Evolutionary conservation across 2,329 filamentous ascomycete species (phyloP).

Genomic region (Diaporthe humulicola): DNA sequence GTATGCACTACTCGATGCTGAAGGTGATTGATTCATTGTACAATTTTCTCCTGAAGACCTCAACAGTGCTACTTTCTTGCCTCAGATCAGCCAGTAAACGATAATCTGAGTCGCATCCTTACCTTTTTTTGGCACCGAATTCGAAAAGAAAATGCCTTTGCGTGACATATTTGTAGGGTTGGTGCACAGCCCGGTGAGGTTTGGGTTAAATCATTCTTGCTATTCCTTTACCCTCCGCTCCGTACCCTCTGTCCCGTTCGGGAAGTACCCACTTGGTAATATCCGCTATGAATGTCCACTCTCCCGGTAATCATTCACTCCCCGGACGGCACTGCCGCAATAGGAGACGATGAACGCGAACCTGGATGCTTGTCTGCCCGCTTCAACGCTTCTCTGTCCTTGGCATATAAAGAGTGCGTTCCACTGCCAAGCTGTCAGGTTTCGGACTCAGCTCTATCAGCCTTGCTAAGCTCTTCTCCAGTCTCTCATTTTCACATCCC

Average conservation of each 20-base stretch:
- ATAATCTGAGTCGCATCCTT: not conserved
- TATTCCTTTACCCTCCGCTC: not conserved
- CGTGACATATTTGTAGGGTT: not conserved
- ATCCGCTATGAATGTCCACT: conserved; percentile 11
- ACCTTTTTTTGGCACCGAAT: too few species aligned
- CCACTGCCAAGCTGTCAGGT: conserved; percentile 9
- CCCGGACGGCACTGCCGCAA: conserved; percentile 17
- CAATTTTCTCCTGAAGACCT: too few species aligned
- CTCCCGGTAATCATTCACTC: not conserved
- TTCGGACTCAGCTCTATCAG: conserved; percentile 8
- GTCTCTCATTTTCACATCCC: conserved; percentile 18
- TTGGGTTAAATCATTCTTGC: not conserved
- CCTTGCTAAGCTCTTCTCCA: conserved; percentile 23
- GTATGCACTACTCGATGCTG: not conserved
- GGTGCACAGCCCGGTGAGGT: not conserved
- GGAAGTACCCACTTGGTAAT: conserved; percentile 10
- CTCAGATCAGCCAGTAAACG: not conserved
- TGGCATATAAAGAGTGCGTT: not conserved
- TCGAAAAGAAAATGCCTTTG: not conserved
- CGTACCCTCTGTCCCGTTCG: not conserved
- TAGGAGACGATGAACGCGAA: not conserved
- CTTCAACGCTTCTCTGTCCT: not conserved
- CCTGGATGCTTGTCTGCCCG: not conserved
- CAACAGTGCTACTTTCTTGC: not conserved
- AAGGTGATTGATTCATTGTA: not conserved